Evolutionary conservation across 106 monocot species (phyloP), one percentile per base, ranked within the genome.

Genomic region (Agapanthus africanus): DNA sequence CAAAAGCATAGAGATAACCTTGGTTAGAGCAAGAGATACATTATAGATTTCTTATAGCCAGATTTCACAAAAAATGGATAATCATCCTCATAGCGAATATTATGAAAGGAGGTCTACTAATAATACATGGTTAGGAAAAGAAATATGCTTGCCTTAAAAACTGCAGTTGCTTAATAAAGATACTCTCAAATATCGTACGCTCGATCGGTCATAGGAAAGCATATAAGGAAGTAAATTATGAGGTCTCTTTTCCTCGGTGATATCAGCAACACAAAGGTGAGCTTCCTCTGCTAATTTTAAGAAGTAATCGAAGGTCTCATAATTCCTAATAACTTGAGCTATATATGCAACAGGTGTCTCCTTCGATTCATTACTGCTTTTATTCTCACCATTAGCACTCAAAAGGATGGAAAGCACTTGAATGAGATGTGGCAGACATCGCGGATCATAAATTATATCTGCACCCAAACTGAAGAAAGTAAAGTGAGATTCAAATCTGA

Each of bases 371-470:
- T 4, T 15, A 37, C 57, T 38, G 26, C 34, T 41, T n/a, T n/a
- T n/a, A n/a, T n/a, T n/a, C n/a, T n/a, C n/a, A n/a, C n/a, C n/a
- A 37, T 40, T 40, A 11, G 62, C 23, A 1, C 67, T 70, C 74
- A 91, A 59, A 46, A 97, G 86, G 15, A 73, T 68, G 33, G 88
- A 77, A 36, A 97, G 77, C 15, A 97, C 79, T 22, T 77, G 76
- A 73, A 91, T 52, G 28, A 97, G 95, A 80, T 89, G 86, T 1
- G 86, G 91, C 28, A 89, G 15, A n/a, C 82, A 97, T 10, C 68
- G 39, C 22, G 95, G 95, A 70, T 97, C 80, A 71, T 97, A 97
- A 15, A 91, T 86, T 59, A 97, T 65, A 71, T 97, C 95, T 60
- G 95, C 88, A 78, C 95, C 95, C 65, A 97, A 78, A 16, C 95